These are phyloP conservation scores for Abortiporus biennis DNA, from an alignment of 1,284 basidiomycete genomes.

Conservation along the genomic window DNA sequence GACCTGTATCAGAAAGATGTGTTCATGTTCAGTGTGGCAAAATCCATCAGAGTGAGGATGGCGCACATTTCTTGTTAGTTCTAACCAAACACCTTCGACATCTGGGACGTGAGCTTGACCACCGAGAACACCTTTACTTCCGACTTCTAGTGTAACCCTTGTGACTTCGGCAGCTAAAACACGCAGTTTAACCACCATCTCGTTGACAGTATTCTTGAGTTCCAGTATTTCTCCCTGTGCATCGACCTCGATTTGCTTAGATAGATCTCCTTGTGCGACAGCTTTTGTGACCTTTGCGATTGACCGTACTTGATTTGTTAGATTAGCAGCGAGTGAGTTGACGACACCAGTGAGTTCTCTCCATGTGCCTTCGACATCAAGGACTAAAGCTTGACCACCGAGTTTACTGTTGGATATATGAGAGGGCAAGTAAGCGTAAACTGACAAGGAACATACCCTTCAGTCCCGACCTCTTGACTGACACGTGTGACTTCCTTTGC, in stretches of 20 bases:
- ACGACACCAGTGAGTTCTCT: slow-evolving; percentile 85
- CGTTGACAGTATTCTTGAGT: slow-evolving; percentile 96
- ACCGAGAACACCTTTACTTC: slow-evolving; percentile 85
- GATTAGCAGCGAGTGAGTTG: slow-evolving; percentile 89
- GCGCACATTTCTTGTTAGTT: slow-evolving; percentile 83
- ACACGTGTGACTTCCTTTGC: slow-evolving; percentile 84
- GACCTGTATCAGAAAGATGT: slow-evolving; percentile 43
- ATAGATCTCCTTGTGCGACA: slow-evolving; percentile 92
- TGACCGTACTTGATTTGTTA: slow-evolving; percentile 92
- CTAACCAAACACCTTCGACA: slow-evolving; percentile 94
- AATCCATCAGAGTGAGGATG: too few species aligned
- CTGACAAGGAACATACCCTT: slow-evolving; percentile 56
- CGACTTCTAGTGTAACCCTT: slow-evolving; percentile 92
- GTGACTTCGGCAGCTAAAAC: slow-evolving; percentile 94
- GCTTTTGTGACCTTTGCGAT: slow-evolving; percentile 98
- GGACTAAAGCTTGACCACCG: slow-evolving; percentile 88
- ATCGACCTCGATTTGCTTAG: slow-evolving; percentile 95
- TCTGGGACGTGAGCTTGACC: slow-evolving; percentile 90
- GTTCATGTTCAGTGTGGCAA: slow-evolving; percentile 4
- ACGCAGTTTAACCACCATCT: slow-evolving; percentile 90
- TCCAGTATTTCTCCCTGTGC: slow-evolving; percentile 96
- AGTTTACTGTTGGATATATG: slow-evolving; percentile 1
- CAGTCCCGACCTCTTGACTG: slow-evolving; percentile 88
- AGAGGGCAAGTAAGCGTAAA: not conserved
- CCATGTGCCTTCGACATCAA: slow-evolving; percentile 95